Evolutionary conservation across 495 filamentous ascomycete species (phyloP), one percentile per base, ranked within the genome.

Genomic region (Lophiostoma macrostomum): DNA sequence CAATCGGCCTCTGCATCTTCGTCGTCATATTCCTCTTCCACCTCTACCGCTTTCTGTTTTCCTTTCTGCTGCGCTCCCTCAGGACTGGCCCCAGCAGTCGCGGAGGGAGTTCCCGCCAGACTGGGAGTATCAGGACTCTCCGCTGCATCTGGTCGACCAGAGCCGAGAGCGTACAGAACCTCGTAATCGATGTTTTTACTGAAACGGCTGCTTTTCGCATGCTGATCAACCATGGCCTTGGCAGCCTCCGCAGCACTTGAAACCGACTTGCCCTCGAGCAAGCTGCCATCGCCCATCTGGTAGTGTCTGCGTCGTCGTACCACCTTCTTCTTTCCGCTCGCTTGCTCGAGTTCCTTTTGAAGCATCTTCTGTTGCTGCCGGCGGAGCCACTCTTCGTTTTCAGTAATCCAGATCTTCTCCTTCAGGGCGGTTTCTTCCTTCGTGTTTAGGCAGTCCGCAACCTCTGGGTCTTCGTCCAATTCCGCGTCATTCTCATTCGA

Each of bases 311-410:
- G 68, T 13, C 73, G 70, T 28, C 19, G 35, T 27, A 43, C 48
- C 36, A 56, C 60, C 28, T 51, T 53, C 22, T 23, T 14, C n/a
- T 50, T 54, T 30, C 64, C 66, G 6, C 66, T 67, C 14, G 74
- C 71, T 63, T 82, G 76, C 6, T 68, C 72, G 18, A 89, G 68
- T 47, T 83, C 80, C 46, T 80, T 74, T 27, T 84, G 78, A 29
- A 89, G 79, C 3, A 78, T 74, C 68, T 90, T 91, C 39, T 83
- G 80, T 66, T 95, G 88, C 67, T 90, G 80, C 19, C 80, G 76
- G 4, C 91, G 85, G 30, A 98, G 75, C 71, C 87, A 98, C 45
- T 91, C 87, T 62, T 88, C 86, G 69, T 97, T 96, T 58, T 88
- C 81, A 53, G 90, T 86, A n/a, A 90, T 79, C 93, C 93, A 98